Evolutionary conservation across 78 protist species (phyloP), one percentile per base, ranked within the genome.

Genomic region (Dictyostelium intermedium): DNA sequence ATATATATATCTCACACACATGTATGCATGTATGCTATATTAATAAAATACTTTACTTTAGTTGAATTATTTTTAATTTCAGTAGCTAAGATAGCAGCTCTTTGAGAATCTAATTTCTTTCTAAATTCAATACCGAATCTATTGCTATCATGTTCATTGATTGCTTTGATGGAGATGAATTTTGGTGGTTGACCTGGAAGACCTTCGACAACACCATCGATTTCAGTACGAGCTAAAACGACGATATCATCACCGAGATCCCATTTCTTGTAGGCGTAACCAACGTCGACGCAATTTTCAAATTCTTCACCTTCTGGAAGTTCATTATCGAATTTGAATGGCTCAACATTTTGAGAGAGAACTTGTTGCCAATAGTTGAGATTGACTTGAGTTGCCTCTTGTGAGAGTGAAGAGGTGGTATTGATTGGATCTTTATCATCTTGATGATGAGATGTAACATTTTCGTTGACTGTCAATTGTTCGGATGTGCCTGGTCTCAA

Each of bases 51-150:
- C n/a, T n/a, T n/a, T 81, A 66, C 77, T 63, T 91, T 91, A 43
- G 78, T 91, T 14, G 85, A 34, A 92, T 97, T 97, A 95, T 97
- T 96, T 94, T 97, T 97, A 70, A 97, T 77, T 96, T 97, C 98
- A 7, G 93, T 92, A 11, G 98, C 98, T 9, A 98, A 56, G 10
- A 97, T 97, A 14, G 98, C 91, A 41, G 98, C 98, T 37, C 92
- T 61, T 94, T 97, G 98, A 14, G 87, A 14, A 77, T 93, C 96
- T 30, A 93, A 60, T 20, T 93, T 85, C 92, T 93, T 93, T 85
- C 96, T 93, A 72, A 86, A 93, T 20, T 93, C 96, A 18, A 70
- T 87, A 56, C 86, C 53, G 27, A 63, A 86, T 60, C 85, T 39
- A 61, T 79, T 69, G 32, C 86, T 81, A 9, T 93, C 96, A 14